Conservation (phyloP, 768 basidiomycete species). For the Boletus rubescentipes region DNA sequence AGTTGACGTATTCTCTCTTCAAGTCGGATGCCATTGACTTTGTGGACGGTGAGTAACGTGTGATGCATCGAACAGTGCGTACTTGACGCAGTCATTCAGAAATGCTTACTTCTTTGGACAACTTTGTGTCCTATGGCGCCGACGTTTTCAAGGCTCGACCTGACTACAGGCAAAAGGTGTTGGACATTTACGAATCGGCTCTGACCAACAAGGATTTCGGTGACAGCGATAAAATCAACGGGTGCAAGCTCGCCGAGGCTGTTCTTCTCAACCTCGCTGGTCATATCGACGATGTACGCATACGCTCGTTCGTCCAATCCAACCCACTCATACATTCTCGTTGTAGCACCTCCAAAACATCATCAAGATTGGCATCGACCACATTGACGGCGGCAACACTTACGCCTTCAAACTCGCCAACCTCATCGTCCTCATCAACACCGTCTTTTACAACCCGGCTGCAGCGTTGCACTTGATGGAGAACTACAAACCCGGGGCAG, state of each 20-base stretch:
- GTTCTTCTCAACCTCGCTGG: conserved; percentile 79
- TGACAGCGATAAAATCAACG: conserved; percentile 81
- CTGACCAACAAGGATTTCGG: conserved; percentile 72
- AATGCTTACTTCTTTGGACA: conserved; percentile 86
- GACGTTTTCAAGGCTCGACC: conserved; percentile 69
- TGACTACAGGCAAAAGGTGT: conserved; percentile 75
- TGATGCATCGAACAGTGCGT: not conserved
- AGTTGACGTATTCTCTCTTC: conserved; percentile 79
- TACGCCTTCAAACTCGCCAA: conserved; percentile 68
- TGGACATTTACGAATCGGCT: conserved; percentile 80
- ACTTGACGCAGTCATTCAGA: conserved; percentile 41
- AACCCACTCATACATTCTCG: not conserved
- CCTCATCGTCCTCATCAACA: conserved; percentile 80
- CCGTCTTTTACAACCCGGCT: conserved; percentile 79
- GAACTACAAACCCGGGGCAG: conserved; percentile 50
- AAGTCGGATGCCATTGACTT: conserved; percentile 83
- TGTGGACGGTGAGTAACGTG: conserved; percentile 61
- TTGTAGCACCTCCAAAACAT: conserved; percentile 62
- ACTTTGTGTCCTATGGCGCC: conserved; percentile 82
- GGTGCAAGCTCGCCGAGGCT: conserved; percentile 82
- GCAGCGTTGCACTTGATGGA: conserved; percentile 79
- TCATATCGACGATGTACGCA: conserved; percentile 70
- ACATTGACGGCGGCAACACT: conserved; percentile 63
- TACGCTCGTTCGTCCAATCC: not conserved
- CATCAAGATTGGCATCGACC: conserved; percentile 56